Evolutionary conservation across 1,139 yeast species (phyloP).

Genomic region (Zygosaccharomyces sapae): DNA sequence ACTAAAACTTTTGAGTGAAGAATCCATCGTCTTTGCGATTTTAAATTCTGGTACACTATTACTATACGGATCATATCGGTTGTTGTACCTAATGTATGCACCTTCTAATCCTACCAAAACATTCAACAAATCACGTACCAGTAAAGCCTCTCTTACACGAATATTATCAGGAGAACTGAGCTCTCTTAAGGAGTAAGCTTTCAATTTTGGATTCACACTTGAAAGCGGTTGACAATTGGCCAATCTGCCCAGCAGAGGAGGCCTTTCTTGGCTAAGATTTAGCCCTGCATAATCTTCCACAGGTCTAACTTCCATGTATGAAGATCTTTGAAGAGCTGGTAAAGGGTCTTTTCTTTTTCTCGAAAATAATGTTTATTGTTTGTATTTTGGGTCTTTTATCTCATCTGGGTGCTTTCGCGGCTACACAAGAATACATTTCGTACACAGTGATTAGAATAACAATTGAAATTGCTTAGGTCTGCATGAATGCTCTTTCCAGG

Average conservation of each 20-base stretch:
- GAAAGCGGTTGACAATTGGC: conserved; percentile 38
- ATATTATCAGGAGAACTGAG: conserved; percentile 36
- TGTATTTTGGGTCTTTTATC: conserved; percentile 7
- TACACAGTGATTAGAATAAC: neutral
- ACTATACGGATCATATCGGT: conserved; percentile 48
- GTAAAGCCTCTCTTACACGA: conserved; percentile 63
- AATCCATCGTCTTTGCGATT: conserved; percentile 67
- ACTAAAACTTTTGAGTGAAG: conserved; percentile 70
- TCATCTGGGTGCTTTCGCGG: conserved; percentile 6
- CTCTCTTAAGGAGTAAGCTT: conserved; percentile 42
- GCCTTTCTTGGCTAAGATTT: conserved; percentile 3
- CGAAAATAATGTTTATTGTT: neutral
- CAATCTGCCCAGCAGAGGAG: conserved; percentile 23
- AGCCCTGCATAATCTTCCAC: conserved; percentile 18
- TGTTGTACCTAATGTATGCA: conserved; percentile 63
- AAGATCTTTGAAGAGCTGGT: neutral
- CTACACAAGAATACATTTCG: conserved; percentile 6
- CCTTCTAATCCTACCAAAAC: conserved; percentile 80
- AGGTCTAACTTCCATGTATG: conserved; percentile 15
- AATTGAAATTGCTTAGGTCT: neutral
- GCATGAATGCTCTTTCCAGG: too few relatives aligned
- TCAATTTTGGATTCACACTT: conserved; percentile 34
- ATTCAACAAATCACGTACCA: conserved; percentile 65
- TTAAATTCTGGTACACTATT: conserved; percentile 56
- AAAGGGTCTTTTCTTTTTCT: neutral